phyloP scores from a whole-genome alignment of 441 rosid genomes.

The Gossypium gossypioides region DNA sequence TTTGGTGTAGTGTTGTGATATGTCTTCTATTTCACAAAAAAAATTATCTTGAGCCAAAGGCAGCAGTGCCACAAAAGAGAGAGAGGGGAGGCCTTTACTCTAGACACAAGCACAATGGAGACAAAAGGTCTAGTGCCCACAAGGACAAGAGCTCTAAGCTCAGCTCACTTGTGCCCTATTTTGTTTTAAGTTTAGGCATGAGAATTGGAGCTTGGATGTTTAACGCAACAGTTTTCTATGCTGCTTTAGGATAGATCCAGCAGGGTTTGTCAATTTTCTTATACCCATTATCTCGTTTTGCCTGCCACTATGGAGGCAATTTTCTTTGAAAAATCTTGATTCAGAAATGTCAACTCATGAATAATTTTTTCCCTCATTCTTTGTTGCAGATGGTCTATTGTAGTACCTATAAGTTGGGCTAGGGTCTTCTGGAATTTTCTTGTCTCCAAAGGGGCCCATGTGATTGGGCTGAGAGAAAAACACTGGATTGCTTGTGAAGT shows the following conservation, averaged over 20 bases:
- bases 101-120: neutral
- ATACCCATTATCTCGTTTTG: neutral
- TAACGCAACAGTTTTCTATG: neutral
- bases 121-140: neutral
- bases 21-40: neutral
- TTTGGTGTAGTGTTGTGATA: neutral
- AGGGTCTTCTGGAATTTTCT: slow-evolving; percentile 65
- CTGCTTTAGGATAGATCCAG: slow-evolving; percentile 6
- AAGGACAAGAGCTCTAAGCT: neutral
- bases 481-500: slow-evolving; percentile 73
- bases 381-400: slow-evolving; percentile 68
- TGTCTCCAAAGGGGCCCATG: slow-evolving; percentile 67
- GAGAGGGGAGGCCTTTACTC: neutral
- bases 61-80: neutral
- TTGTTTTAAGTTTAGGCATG: neutral
- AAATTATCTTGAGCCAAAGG: neutral
- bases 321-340: neutral
- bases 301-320: neutral
- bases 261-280: neutral
- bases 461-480: slow-evolving; percentile 79
- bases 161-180: neutral
- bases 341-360: neutral
- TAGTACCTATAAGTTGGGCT: slow-evolving; percentile 76
- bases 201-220: neutral
- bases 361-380: neutral